phyloP scores from a whole-genome alignment of 306 rosid genomes.

The Trichosanthes truncata region DNA sequence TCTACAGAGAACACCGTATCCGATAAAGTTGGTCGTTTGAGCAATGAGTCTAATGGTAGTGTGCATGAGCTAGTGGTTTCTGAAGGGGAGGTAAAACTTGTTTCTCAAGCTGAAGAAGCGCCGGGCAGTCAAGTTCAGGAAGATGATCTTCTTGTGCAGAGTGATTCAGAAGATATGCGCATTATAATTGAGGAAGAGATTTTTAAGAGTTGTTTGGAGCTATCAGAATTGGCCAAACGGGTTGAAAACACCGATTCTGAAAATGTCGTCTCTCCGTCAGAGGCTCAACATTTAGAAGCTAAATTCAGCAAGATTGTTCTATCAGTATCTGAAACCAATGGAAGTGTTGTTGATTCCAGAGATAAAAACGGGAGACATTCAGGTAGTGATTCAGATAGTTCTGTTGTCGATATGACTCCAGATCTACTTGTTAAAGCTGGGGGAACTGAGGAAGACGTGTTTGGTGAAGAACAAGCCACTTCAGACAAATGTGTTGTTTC shows the following conservation, averaged over 20 bases:
- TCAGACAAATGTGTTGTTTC: background rate
- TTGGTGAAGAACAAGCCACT: background rate
- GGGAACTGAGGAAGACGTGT: background rate
- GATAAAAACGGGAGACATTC: background rate
- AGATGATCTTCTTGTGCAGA: slow-evolving; percentile 17
- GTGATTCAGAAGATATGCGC: slow-evolving; percentile 30
- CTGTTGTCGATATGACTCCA: background rate
- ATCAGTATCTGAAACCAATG: slow-evolving; percentile 19
- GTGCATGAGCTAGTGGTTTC: slow-evolving; percentile 23
- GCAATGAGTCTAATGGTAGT: slow-evolving; percentile 16
- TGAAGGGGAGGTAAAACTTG: slow-evolving; percentile 33
- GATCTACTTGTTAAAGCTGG: slow-evolving; percentile 1
- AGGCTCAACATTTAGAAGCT: slow-evolving; percentile 21
- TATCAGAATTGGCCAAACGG: slow-evolving; percentile 24
- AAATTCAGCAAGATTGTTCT: slow-evolving; percentile 16
- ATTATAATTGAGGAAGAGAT: slow-evolving; percentile 23
- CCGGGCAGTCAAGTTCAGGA: slow-evolving; percentile 22
- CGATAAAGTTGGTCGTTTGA: slow-evolving; percentile 3
- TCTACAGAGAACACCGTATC: slow-evolving; percentile 24
- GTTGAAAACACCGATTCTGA: slow-evolving; percentile 21
- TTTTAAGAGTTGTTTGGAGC: slow-evolving; percentile 56
- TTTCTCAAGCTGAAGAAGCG: slow-evolving; percentile 26
- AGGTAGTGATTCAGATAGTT: background rate
- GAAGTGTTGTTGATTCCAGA: slow-evolving; percentile 5
- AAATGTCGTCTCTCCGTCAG: slow-evolving; percentile 17